Conservation (phyloP, 805 yeast genomes). For the Candida suzukii region DNA sequence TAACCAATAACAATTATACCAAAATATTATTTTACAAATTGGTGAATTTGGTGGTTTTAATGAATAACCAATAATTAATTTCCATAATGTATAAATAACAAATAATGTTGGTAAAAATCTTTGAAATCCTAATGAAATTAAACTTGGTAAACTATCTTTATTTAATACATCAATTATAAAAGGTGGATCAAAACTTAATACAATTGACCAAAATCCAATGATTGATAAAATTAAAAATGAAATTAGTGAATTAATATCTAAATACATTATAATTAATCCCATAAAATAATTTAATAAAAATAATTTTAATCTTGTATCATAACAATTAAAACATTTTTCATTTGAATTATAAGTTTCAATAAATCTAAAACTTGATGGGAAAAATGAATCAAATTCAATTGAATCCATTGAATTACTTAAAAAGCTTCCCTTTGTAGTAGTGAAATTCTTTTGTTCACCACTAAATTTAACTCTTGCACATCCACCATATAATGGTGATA, state of each 20-base stretch:
- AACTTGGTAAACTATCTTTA: conserved; percentile 45
- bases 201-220: conserved; percentile 80
- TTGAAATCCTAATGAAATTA: conserved; percentile 65
- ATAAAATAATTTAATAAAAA: conserved; percentile 51
- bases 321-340: conserved; percentile 56
- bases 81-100: conserved; percentile 66
- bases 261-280: conserved; percentile 55
- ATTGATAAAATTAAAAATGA: conserved; percentile 57
- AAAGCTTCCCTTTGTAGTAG: conserved; percentile 34
- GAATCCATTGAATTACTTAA: conserved; percentile 38
- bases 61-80: conserved; percentile 43
- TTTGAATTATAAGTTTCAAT: conserved; percentile 27
- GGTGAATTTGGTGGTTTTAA: conserved; percentile 31
- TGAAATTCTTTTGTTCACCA: conserved; percentile 47
- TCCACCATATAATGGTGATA: conserved; percentile 73
- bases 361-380: conserved; percentile 68
- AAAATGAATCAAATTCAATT: conserved; percentile 59
- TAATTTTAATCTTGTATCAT: conserved; percentile 60
- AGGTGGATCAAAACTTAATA: conserved; percentile 78
- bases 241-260: conserved; percentile 31
- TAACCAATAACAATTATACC: conserved; percentile 81
- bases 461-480: conserved; percentile 56
- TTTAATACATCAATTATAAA: conserved; percentile 44
- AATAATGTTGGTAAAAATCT: conserved; percentile 72
- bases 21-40: conserved; percentile 39